Evolutionary conservation across 441 rosid genomes (phyloP), one percentile per base, ranked within the genome.

Genomic region (Euphorbia celastroides): DNA sequence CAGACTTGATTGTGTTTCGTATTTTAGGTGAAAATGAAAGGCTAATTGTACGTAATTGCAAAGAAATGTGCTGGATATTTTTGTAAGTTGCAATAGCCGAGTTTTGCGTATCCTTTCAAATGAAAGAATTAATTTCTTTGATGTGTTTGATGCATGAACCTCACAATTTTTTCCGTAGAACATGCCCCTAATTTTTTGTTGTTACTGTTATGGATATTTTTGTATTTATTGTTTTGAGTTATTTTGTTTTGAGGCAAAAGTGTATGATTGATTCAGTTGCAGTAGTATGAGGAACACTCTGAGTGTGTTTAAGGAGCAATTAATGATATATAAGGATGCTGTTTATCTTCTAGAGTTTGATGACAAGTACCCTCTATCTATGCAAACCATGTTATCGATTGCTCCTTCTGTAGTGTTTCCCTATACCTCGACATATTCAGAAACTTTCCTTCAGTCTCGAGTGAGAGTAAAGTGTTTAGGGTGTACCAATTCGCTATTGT

Each of bases 401-500:
- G 65, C 72, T 42, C 66, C 75, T 63, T 78, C 75, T 50, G 22
- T 23, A 64, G 56, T 64, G 2, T 67, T 69, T 1, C 82, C 86
- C 46, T 70, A 12, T 70, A 60, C 75, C 58, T 38, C 62, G 51
- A 36, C 26, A 42, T 72, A 56, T 74, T 64, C 66, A 32, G 71
- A 68, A 48, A 59, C 55, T 19, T 82, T 62, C 70, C 56, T 72
- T 61, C 72, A 51, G 64, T 71, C 81, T 66, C 75, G 76, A 71
- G 81, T 83, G 38, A 82, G 81, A 81, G 88, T 85, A 78, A 75
- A 75, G 68, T 68, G 80, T 25, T 62, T 73, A 55, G 75, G 61
- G 1, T 73, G 64, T 32, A 74, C 75, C 57, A 80, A 80, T 68
- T 64, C 82, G 13, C 44, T n/a, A n/a, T n/a, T 85, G 26, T 67